Percentiles rank a stretch among this genome's conserved stretches.
These are phyloP conservation scores for Eragrostis curvula DNA, from an alignment of 176 grass and related monocot species.

Conservation along the genomic window DNA sequence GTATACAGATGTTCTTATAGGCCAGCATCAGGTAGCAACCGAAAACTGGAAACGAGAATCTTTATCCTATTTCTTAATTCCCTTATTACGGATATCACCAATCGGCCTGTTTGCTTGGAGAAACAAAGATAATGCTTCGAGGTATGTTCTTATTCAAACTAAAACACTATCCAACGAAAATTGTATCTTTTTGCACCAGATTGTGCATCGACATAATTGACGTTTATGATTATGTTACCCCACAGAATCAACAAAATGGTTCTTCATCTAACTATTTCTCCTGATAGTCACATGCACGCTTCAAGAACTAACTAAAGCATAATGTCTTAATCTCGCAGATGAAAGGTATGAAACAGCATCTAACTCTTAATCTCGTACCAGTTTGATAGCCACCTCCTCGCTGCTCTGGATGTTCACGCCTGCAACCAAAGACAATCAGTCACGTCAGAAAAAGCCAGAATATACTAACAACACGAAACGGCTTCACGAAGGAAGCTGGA, in stretches of 20 bases:
- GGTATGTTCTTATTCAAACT: background rate
- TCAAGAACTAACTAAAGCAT: conserved; percentile 10
- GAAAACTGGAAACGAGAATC: too few relatives aligned
- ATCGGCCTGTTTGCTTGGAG: background rate
- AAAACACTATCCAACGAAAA: background rate
- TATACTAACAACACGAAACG: background rate
- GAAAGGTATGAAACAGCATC: conserved; percentile 1
- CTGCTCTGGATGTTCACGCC: conserved; percentile 64
- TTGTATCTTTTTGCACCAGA: background rate
- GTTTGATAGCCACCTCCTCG: conserved; percentile 63
- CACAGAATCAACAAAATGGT: background rate
- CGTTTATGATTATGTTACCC: background rate
- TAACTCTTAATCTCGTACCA: conserved; percentile 47
- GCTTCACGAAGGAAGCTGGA: background rate
- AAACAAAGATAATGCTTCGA: conserved; percentile 2
- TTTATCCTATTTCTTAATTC: too few relatives aligned
- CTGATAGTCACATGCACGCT: background rate
- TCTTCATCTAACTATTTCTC: background rate
- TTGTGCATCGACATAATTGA: too few relatives aligned
- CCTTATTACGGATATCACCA: background rate
- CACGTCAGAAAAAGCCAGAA: conserved; percentile 11
- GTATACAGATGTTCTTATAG: background rate
- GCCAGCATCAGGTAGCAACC: background rate
- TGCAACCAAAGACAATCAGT: conserved; percentile 24
- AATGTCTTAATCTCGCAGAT: background rate